Evolutionary conservation across 164 flowering plant genomes (phyloP).

Genomic region (Platanus orientalis): DNA sequence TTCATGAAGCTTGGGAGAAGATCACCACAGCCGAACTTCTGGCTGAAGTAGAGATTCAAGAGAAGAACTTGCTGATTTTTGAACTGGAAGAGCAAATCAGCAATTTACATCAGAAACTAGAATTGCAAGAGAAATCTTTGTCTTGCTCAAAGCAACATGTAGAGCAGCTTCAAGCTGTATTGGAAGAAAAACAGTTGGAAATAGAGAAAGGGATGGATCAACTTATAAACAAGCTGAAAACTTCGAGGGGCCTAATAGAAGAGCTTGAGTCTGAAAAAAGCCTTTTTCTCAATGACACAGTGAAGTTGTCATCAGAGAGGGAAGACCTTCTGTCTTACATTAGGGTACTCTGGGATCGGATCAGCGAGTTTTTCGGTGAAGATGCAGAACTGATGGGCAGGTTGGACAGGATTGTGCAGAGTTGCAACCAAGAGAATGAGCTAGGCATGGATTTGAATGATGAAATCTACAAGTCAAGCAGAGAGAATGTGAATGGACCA

Average conservation of each 20-base stretch:
- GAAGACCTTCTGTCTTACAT: conserved; percentile 18
- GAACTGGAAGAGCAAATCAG: conserved; percentile 26
- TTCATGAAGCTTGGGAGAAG: conserved; percentile 24
- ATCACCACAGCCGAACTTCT: conserved; percentile 6
- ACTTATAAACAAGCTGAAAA: conserved; percentile 10
- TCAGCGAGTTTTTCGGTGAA: conserved; percentile 19
- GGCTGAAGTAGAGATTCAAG: conserved; percentile 22
- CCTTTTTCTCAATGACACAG: conserved; percentile 16
- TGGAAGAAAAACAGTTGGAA: conserved; percentile 30
- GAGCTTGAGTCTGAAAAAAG: conserved; percentile 19
- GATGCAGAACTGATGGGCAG: conserved; percentile 28
- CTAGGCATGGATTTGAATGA: conserved; percentile 6
- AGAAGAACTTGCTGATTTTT: conserved; percentile 16
- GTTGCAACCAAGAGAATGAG: conserved; percentile 6
- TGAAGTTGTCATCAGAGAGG: conserved; percentile 26
- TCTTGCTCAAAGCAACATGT: conserved; percentile 9
- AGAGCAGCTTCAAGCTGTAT: conserved; percentile 25
- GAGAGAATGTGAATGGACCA: conserved; percentile 8
- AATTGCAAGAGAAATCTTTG: conserved; percentile 20
- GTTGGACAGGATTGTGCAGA: conserved; percentile 21
- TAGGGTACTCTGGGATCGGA: conserved; percentile 10
- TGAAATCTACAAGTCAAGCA: conserved; percentile 7
- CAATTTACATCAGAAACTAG: conserved; percentile 21
- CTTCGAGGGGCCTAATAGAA: conserved; percentile 10
- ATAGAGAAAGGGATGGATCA: conserved; percentile 13